phyloP scores from a whole-genome alignment of 768 basidiomycete species.

The Cystobasidium tubakii region DNA sequence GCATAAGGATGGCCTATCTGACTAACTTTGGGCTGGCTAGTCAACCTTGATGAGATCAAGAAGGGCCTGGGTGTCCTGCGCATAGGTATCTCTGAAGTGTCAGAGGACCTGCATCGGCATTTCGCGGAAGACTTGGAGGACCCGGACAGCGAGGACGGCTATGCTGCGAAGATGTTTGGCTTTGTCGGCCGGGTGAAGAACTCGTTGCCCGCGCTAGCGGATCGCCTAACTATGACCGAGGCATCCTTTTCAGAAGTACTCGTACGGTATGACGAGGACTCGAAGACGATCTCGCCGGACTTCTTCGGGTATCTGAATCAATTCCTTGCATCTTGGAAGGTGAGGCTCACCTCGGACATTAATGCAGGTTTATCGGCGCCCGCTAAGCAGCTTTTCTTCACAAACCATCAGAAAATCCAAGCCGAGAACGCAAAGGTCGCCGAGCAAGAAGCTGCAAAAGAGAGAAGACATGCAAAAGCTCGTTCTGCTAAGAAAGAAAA shows the following conservation, averaged over 20 bases:
- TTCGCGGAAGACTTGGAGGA: slow-evolving; percentile 64
- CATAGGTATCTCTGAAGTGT: slow-evolving; percentile 70
- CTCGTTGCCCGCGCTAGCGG: slow-evolving; percentile 73
- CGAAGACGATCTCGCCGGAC: slow-evolving; percentile 52
- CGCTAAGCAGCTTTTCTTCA: neutral
- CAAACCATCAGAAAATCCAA: slow-evolving; percentile 21
- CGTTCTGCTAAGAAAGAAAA: slow-evolving; percentile 10
- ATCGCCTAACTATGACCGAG: slow-evolving; percentile 80
- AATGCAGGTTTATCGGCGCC: neutral
- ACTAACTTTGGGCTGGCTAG: slow-evolving; percentile 51
- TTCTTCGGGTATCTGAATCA: slow-evolving; percentile 98
- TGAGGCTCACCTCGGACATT: slow-evolving; percentile 37
- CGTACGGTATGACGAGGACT: slow-evolving; percentile 84
- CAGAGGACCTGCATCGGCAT: slow-evolving; percentile 70
- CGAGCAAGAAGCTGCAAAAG: slow-evolving; percentile 13
- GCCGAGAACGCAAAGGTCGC: slow-evolving; percentile 21
- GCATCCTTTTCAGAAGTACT: slow-evolving; percentile 76
- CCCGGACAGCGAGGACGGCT: slow-evolving; percentile 58
- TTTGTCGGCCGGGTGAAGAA: slow-evolving; percentile 71
- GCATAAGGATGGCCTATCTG: too few relatives aligned
- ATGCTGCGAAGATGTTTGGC: slow-evolving; percentile 84
- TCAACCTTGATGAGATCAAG: slow-evolving; percentile 78
- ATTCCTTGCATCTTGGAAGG: slow-evolving; percentile 78
- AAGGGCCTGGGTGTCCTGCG: slow-evolving; percentile 67
- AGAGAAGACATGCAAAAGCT: slow-evolving; percentile 18